Percentiles rank a stretch among this genome's conserved stretches.
Evolutionary conservation across 2,329 filamentous ascomycete genomes (phyloP).

Genomic region (Claviceps monticola): DNA sequence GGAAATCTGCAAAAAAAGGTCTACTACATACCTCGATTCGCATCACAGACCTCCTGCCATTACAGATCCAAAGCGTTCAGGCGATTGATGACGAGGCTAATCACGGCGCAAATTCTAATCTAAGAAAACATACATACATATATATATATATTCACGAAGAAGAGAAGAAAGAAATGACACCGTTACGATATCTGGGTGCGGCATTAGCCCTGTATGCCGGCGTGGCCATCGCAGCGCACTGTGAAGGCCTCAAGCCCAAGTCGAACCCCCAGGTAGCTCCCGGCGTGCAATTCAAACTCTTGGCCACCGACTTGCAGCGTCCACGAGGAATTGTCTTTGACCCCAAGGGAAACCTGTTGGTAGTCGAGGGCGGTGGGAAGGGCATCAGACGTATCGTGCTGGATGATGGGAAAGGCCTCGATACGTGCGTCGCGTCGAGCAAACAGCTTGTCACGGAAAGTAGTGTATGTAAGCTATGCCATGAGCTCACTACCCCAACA

Average conservation of each 20-base stretch:
- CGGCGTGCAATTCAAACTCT: constrained; percentile 14
- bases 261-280: constrained; percentile 10
- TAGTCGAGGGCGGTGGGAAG: constrained; percentile 16
- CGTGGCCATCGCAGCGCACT: constrained; percentile 4
- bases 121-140: neutral
- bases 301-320: constrained; percentile 12
- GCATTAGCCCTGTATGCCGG: neutral
- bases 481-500: too few species aligned
- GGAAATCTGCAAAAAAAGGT: too few species aligned
- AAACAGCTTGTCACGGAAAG: constrained; percentile 14
- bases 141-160: neutral
- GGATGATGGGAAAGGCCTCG: constrained; percentile 14
- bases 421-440: constrained; percentile 17
- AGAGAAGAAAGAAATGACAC: neutral
- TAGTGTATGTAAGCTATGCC: constrained; percentile 12
- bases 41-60: too few species aligned
- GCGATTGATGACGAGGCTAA: too few species aligned
- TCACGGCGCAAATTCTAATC: too few species aligned
- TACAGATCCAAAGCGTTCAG: too few species aligned
- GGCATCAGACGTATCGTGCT: constrained; percentile 22
- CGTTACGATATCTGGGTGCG: neutral
- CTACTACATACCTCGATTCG: too few species aligned
- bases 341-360: constrained; percentile 21
- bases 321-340: constrained; percentile 24
- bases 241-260: constrained; percentile 4